Percentiles rank a stretch among this genome's conserved stretches.
phyloP scores from a whole-genome alignment of 163 green algal genomes.

The Scenedesmus sp. region DNA sequence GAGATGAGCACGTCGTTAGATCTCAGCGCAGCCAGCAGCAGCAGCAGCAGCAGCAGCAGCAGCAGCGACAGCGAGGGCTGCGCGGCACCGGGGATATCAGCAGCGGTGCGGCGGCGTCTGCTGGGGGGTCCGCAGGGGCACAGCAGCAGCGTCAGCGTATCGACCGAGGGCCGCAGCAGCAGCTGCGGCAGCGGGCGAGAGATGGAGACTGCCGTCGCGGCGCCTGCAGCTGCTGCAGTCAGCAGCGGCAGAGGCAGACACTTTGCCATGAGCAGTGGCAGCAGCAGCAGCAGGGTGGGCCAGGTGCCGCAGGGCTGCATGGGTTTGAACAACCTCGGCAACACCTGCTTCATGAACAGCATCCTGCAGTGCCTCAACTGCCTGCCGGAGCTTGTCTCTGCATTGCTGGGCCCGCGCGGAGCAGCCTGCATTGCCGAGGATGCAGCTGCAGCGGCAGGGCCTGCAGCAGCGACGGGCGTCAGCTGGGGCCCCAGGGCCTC shows the following conservation, averaged over 20 bases:
- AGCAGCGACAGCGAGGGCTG: slow-evolving; percentile 14
- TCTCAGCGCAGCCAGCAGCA: slow-evolving; percentile 27
- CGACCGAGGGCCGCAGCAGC: slow-evolving; percentile 27
- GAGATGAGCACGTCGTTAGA: slow-evolving; percentile 28
- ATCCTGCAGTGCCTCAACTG: slow-evolving; percentile 89
- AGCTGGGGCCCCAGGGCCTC: not conserved
- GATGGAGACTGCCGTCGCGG: not conserved
- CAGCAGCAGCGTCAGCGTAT: slow-evolving; percentile 24
- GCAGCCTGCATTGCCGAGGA: not conserved
- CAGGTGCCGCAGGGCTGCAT: slow-evolving; percentile 62
- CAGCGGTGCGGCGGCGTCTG: not conserved
- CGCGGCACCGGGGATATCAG: not conserved
- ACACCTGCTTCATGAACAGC: slow-evolving; percentile 95
- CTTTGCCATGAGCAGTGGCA: not conserved
- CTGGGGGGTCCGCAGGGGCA: not conserved
- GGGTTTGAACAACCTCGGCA: slow-evolving; percentile 91
- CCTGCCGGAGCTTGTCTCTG: slow-evolving; percentile 77
- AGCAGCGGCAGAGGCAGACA: not conserved
- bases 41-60: slow-evolving; percentile 47
- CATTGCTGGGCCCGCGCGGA: slow-evolving; percentile 8
- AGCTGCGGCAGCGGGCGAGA: slow-evolving; percentile 32
- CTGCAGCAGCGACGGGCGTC: slow-evolving; percentile 67
- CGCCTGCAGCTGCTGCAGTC: not conserved
- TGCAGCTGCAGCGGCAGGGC: not conserved
- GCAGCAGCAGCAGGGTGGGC: not conserved